phyloP scores from a whole-genome alignment of 805 yeast species.

The Candida nanaspora region DNA sequence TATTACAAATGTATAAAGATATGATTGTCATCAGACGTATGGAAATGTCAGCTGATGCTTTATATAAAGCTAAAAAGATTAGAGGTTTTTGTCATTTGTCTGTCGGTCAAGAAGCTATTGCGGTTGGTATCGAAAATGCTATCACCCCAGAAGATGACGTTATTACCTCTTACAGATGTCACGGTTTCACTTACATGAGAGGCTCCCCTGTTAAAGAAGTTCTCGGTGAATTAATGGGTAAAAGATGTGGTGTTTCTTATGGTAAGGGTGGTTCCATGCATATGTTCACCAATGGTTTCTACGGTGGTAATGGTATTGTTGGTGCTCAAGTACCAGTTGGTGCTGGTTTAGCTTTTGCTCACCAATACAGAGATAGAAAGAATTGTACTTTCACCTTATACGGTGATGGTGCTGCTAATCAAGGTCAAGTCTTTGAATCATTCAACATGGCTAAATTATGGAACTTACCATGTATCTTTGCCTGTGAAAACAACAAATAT shows the following conservation, averaged over 20 bases:
- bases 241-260: conserved; percentile 86
- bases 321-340: conserved; percentile 99
- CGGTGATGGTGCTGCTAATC: conserved; percentile 99
- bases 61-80: conserved; percentile 96
- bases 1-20: conserved; percentile 92
- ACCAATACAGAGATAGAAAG: conserved; percentile 77
- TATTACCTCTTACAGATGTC: conserved; percentile 97
- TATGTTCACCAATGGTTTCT: conserved; percentile 91
- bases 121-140: conserved; percentile 97
- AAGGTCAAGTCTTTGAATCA: conserved; percentile 97
- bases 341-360: conserved; percentile 97
- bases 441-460: conserved; percentile 99
- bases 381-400: conserved; percentile 83
- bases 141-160: conserved; percentile 78
- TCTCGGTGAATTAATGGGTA: conserved; percentile 95
- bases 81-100: conserved; percentile 99
- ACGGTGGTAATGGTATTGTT: conserved; percentile 99
- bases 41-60: conserved; percentile 98
- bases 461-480: conserved; percentile 90
- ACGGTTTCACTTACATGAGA: conserved; percentile 95
- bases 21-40: conserved; percentile 91
- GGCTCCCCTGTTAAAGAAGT: conserved; percentile 89
- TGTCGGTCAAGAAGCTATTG: conserved; percentile 98
- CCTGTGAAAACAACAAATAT: conserved; percentile 98
- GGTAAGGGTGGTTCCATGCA: conserved; percentile 99